Conservation (phyloP, 2,329 filamentous ascomycete species). For the Dothiorella sarmentorum region DNA sequence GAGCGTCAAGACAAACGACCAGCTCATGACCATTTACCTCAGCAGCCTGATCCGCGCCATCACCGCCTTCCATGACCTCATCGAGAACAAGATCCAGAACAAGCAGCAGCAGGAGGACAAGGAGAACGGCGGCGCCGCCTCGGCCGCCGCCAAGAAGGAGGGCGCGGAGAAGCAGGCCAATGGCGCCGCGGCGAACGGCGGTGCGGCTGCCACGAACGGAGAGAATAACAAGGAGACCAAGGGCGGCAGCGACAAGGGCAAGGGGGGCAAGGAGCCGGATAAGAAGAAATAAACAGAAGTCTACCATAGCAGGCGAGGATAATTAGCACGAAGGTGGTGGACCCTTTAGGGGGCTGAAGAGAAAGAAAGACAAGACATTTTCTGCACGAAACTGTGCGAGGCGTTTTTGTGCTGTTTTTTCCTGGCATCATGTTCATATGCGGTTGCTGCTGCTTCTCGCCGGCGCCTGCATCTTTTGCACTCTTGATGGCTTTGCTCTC, state of each 20-base stretch:
- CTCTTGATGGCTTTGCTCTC: no score
- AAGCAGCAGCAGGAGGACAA: constrained; percentile 95
- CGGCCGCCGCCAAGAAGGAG: constrained; percentile 47
- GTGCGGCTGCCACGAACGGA: constrained; percentile 31
- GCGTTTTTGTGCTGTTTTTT: no score
- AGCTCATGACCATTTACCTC: constrained; percentile 97
- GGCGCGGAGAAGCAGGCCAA: constrained; percentile 61
- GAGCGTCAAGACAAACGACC: constrained; percentile 99
- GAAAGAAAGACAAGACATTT: not conserved
- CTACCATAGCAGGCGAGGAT: no score
- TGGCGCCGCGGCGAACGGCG: constrained; percentile 52
- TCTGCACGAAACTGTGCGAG: no score
- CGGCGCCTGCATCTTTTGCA: no score
- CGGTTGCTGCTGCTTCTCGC: no score
- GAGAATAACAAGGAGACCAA: constrained; percentile 40
- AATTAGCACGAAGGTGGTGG: no score
- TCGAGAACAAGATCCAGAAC: constrained; percentile 99
- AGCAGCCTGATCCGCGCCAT: constrained; percentile 96
- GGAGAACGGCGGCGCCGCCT: constrained; percentile 57
- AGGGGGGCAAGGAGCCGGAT: constrained; percentile 51
- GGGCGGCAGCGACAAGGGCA: constrained; percentile 53
- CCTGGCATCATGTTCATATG: no score
- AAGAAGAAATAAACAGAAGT: constrained; percentile 54
- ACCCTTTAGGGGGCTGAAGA: not conserved
- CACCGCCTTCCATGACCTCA: constrained; percentile 97